A percentile compares a stretch with the other conserved stretches of the same genome.
phyloP scores from a whole-genome alignment of 768 basidiomycete species.

The Leucogyrophana mollusca region DNA sequence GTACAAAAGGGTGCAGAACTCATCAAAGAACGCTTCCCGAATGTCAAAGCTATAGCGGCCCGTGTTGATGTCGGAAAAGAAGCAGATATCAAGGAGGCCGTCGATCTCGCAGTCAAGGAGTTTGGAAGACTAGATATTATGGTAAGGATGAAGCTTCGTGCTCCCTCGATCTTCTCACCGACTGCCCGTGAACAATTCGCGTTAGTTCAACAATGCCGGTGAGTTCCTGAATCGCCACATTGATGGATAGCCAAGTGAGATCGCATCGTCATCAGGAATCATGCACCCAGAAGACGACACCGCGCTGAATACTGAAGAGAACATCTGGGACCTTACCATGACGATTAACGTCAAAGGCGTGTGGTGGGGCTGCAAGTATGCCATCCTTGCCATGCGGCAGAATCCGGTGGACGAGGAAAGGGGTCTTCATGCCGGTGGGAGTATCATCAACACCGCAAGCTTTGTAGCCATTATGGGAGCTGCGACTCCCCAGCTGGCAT shows the following conservation, averaged over 20 bases:
- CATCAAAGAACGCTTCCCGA: constrained; percentile 65
- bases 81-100: constrained; percentile 76
- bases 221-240: constrained; percentile 11
- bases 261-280: constrained; percentile 58
- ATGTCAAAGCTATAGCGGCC: constrained; percentile 64
- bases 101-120: constrained; percentile 74
- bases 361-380: constrained; percentile 99
- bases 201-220: constrained; percentile 93
- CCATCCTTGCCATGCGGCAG: constrained; percentile 92
- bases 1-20: constrained; percentile 65
- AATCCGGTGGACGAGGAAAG: constrained; percentile 83
- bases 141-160: constrained; percentile 47
- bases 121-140: constrained; percentile 96
- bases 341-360: constrained; percentile 97
- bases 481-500: constrained; percentile 97
- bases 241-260: background rate
- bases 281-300: constrained; percentile 97
- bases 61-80: constrained; percentile 92
- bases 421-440: constrained; percentile 79
- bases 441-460: constrained; percentile 97
- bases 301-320: constrained; percentile 94
- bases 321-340: constrained; percentile 93
- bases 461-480: constrained; percentile 96
- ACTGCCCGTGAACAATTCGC: background rate
- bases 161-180: background rate